Percentiles rank a stretch among this genome's conserved stretches.
phyloP scores from a whole-genome alignment of 2,329 filamentous ascomycete species.

The Mycosphaerelloides madeirae region DNA sequence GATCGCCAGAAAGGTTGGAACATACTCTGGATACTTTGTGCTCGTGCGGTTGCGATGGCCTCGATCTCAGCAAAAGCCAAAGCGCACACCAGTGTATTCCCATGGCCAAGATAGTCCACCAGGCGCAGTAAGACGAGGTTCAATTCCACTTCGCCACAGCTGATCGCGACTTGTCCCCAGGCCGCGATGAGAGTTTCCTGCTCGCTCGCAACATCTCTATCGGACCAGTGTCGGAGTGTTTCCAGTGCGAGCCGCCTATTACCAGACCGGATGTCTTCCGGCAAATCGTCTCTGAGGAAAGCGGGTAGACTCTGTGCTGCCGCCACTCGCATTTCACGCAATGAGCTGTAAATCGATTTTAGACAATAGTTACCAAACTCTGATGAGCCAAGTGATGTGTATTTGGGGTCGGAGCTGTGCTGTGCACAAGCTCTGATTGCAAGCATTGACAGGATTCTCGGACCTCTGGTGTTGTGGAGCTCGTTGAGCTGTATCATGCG shows the following conservation, averaged over 20 bases:
- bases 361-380: slow-evolving; percentile 74
- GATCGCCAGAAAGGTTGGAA: slow-evolving; percentile 86
- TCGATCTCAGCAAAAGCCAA: slow-evolving; percentile 79
- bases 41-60: slow-evolving; percentile 64
- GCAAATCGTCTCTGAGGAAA: slow-evolving; percentile 55
- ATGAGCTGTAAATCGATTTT: slow-evolving; percentile 73
- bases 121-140: slow-evolving; percentile 80
- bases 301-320: slow-evolving; percentile 57
- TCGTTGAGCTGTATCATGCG: slow-evolving; percentile 37
- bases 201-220: slow-evolving; percentile 60
- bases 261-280: slow-evolving; percentile 47
- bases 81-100: slow-evolving; percentile 72
- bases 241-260: slow-evolving; percentile 69
- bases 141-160: slow-evolving; percentile 74
- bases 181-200: slow-evolving; percentile 82
- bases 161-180: slow-evolving; percentile 75
- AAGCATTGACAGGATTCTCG: slow-evolving; percentile 67
- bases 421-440: slow-evolving; percentile 64
- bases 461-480: slow-evolving; percentile 49
- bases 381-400: slow-evolving; percentile 39
- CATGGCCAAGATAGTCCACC: slow-evolving; percentile 79
- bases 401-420: slow-evolving; percentile 48
- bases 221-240: slow-evolving; percentile 66
- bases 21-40: slow-evolving; percentile 52
- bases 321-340: slow-evolving; percentile 77